Evolutionary conservation across 2,329 filamentous ascomycete species (phyloP).

Genomic region (Aspergillus intermedius): DNA sequence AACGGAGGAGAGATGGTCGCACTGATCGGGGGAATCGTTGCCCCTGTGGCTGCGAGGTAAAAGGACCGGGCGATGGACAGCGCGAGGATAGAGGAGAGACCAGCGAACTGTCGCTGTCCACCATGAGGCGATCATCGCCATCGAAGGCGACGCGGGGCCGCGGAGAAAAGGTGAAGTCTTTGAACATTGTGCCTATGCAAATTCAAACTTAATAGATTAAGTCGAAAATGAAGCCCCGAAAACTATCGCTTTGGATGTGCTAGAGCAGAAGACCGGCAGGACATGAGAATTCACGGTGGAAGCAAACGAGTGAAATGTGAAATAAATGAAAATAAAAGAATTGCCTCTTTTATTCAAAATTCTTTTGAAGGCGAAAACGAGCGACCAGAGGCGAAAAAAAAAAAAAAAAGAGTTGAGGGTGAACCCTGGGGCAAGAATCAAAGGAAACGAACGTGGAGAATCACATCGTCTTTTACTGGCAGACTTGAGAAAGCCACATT

Average conservation of each 20-base stretch:
- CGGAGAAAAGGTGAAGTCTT: slow-evolving; percentile 36
- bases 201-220: too few species aligned
- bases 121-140: slow-evolving; percentile 28
- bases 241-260: too few species aligned
- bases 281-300: too few species aligned
- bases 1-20: slow-evolving; percentile 29
- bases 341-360: not conserved
- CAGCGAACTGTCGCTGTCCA: slow-evolving; percentile 31
- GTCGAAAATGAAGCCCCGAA: too few species aligned
- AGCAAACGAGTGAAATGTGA: too few species aligned
- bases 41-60: slow-evolving; percentile 17
- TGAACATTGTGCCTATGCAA: slow-evolving; percentile 27
- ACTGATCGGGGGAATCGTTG: slow-evolving; percentile 23
- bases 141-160: slow-evolving; percentile 23
- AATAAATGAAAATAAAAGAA: not conserved
- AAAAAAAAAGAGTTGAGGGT: not conserved
- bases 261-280: too few species aligned
- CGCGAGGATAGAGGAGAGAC: slow-evolving; percentile 38
- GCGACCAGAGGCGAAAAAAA: not conserved
- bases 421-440: not conserved
- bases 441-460: not conserved
- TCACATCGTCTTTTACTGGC: not conserved
- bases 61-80: slow-evolving; percentile 35
- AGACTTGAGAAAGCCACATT: too few species aligned
- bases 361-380: not conserved